Evolutionary conservation across 1,139 yeast genomes (phyloP).

Genomic region (Scheffersomyces cryptocercus): DNA sequence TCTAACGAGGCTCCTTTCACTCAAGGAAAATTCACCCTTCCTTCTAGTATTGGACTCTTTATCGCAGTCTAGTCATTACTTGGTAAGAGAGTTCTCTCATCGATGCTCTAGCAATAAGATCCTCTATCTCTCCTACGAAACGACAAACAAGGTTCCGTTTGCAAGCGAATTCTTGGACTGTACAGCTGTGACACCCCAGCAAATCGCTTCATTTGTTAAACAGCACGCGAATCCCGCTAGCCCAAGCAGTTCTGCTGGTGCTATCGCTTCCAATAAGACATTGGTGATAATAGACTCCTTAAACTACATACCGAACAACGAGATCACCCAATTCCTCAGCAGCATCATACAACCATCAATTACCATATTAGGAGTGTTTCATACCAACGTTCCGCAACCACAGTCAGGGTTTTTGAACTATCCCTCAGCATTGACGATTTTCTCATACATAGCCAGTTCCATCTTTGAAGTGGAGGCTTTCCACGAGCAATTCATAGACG

Average conservation of each 20-base stretch:
- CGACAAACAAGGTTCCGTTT: constrained; percentile 51
- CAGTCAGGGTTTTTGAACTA: constrained; percentile 33
- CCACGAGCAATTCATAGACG: constrained; percentile 29
- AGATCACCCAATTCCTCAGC: constrained; percentile 55
- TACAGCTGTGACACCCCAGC: constrained; percentile 20
- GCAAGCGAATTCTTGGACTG: constrained; percentile 55
- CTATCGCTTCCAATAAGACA: constrained; percentile 18
- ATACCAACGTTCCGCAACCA: constrained; percentile 47
- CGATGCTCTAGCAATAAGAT: constrained; percentile 33
- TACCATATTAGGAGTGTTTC: constrained; percentile 62
- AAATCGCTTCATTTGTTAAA: constrained; percentile 25
- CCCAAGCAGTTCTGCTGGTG: neutral
- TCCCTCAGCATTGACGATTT: constrained; percentile 51
- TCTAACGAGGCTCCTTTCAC: constrained; percentile 59
- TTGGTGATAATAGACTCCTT: constrained; percentile 67
- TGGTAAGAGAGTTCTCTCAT: constrained; percentile 59
- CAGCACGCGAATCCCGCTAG: constrained; percentile 13
- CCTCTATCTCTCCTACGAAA: constrained; percentile 65
- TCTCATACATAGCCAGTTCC: constrained; percentile 71
- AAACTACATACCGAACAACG: constrained; percentile 52
- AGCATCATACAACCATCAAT: constrained; percentile 54
- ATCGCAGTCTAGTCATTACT: constrained; percentile 60
- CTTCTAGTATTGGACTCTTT: constrained; percentile 68
- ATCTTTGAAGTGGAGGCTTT: constrained; percentile 60
- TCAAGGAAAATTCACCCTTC: constrained; percentile 76